A percentile compares a stretch with the other conserved stretches of the same genome.
Evolutionary conservation across 345 rosid genomes (phyloP).

Genomic region (Murraya koenigii): DNA sequence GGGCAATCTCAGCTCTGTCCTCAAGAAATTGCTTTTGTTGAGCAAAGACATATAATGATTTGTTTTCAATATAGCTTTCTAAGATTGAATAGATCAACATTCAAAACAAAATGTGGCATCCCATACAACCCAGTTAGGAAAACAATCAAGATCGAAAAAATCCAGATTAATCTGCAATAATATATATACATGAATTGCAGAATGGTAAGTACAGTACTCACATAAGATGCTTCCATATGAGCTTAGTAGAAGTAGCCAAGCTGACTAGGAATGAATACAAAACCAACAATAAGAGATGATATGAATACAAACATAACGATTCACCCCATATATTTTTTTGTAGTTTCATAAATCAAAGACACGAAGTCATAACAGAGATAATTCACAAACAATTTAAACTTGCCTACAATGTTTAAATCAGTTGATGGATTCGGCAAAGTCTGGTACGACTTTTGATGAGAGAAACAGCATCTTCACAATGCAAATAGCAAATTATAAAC

Average conservation of each 20-base stretch:
- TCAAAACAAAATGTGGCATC: neutral
- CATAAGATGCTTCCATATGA: neutral
- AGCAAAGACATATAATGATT: neutral
- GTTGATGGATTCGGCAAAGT: neutral
- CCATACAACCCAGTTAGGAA: neutral
- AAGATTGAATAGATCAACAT: neutral
- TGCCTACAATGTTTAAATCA: neutral
- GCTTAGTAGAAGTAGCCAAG: neutral
- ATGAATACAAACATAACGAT: neutral
- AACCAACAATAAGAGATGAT: neutral
- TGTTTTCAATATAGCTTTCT: neutral
- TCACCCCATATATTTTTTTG: neutral
- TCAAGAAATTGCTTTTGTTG: neutral
- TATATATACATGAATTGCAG: too few relatives aligned
- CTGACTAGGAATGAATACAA: neutral
- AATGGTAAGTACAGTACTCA: neutral
- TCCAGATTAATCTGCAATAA: neutral
- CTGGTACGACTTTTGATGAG: neutral
- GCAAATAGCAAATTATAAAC: neutral
- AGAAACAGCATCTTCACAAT: neutral
- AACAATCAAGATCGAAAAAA: neutral
- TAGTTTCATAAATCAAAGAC: neutral
- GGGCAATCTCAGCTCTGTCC: neutral
- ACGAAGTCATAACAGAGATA: neutral
- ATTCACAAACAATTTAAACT: neutral